Base-by-base conservation (phyloP, 2,329 filamentous ascomycete genomes). In the Dactylellina parvicollis region DNA sequence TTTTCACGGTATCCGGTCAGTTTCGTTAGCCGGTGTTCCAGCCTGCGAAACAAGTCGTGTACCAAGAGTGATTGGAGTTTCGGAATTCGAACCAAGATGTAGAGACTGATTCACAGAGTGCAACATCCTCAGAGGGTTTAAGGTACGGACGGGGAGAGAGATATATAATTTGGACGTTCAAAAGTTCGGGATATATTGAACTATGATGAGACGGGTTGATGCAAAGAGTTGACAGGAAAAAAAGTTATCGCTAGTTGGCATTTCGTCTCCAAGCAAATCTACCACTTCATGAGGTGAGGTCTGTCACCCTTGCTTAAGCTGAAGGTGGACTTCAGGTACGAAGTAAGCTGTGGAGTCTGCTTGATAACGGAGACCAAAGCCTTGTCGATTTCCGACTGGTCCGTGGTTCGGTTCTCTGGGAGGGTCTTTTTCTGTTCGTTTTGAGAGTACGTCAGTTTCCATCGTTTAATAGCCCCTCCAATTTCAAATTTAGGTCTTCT, bases 251-350 rank as follows among this genome's bases (percentile, higher is more conserved):
- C 69, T 73, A 61, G 57, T 73, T 60, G 64, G 47, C 56, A 64
- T 72, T 64, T 72, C 54, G 52, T 73, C 54, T 66, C 34, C 44
- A 54, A 65, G 38, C 36, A 74, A 62, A 80, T 88, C 85, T 97
- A 99, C 89, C 94, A 99, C 86, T 92, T 91, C 95, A 99, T 98
- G 89, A 96, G 92, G 87, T 99, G 95, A 85, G 95, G 95, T 90
- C 94, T 93, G 88, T 99, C 94, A 82, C 95, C 95, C 88, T 93
- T 97, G 86, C 94, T 91, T 85, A 99, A 90, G 89, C 91, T 96
- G 91, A 99, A 99, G 83, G 90, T 92, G 84, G 90, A 92, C 82
- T 88, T 88, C 80, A 99, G 92, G 89, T 99, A 99, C 86, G 90
- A 92, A 83, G 89, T 85, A 80, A 99, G 91, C 85, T 94, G 86